Percentiles rank a stretch among this genome's conserved stretches.
Evolutionary conservation across 2,329 filamentous ascomycete genomes (phyloP).

Genomic region (Venturia carpophila): DNA sequence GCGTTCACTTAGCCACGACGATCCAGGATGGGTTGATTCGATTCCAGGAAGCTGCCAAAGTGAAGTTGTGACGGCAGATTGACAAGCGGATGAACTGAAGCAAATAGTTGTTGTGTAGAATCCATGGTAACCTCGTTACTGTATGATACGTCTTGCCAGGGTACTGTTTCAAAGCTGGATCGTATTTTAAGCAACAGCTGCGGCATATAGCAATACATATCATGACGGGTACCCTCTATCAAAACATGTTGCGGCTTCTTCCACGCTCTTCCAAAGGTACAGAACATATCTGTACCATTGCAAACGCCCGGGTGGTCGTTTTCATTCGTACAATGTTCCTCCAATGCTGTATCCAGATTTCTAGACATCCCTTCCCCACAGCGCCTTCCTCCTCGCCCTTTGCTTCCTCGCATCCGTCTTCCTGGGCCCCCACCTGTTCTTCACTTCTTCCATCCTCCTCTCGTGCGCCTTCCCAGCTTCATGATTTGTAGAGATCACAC

Average conservation of each 20-base stretch:
- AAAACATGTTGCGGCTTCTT: background rate
- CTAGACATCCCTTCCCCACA: constrained; percentile 46
- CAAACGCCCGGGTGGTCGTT: background rate
- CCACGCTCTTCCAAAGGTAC: background rate
- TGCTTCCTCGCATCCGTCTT: constrained; percentile 55
- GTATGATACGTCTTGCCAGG: too few relatives aligned
- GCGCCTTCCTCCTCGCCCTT: constrained; percentile 49
- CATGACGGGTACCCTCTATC: background rate
- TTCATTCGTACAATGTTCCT: background rate
- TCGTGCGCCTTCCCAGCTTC: constrained; percentile 34
- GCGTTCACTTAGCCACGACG: constrained; percentile 28
- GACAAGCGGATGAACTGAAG: too few relatives aligned
- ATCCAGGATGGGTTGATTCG: constrained; percentile 30
- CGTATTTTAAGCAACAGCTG: background rate
- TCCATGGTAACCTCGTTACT: too few relatives aligned
- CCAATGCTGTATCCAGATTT: background rate
- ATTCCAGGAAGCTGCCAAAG: constrained; percentile 20
- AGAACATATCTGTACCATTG: background rate
- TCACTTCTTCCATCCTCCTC: constrained; percentile 46
- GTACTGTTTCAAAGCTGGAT: too few relatives aligned
- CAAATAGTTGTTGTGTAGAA: too few relatives aligned
- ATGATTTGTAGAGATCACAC: constrained; percentile 45
- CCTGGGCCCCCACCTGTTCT: constrained; percentile 53
- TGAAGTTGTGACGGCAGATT: background rate
- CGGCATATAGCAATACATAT: background rate